Evolutionary conservation across 78 protist species (phyloP).

Genomic region (Pelomyxa schiedti): DNA sequence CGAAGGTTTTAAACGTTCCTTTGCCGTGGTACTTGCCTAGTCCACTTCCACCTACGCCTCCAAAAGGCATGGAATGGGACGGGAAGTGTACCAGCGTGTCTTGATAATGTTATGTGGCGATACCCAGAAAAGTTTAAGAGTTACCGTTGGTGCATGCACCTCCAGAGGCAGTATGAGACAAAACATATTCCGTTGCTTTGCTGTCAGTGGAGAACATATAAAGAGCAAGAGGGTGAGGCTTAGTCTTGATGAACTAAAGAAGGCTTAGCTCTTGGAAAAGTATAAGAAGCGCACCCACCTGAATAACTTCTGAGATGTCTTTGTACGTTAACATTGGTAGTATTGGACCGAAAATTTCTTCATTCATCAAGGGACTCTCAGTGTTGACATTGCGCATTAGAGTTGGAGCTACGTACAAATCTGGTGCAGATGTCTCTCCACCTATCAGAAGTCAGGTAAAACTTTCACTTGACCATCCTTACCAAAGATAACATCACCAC

Average conservation of each 20-base stretch:
- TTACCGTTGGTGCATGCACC: too few relatives aligned
- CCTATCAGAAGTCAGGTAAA: neutral
- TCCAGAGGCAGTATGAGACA: neutral
- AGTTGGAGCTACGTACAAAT: constrained; percentile 71
- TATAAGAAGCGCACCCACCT: too few relatives aligned
- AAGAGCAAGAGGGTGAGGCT: constrained; percentile 63
- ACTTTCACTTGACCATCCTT: too few relatives aligned
- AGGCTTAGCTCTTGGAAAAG: too few relatives aligned
- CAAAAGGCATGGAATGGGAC: constrained; percentile 75
- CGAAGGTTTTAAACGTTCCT: constrained; percentile 43
- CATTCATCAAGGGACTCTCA: constrained; percentile 23
- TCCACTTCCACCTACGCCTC: constrained; percentile 90
- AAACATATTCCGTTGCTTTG: neutral
- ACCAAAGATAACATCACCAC: constrained; percentile 3
- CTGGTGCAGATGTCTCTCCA: neutral
- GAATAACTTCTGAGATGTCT: constrained; percentile 36
- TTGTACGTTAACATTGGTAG: constrained; percentile 54
- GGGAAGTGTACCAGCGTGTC: constrained; percentile 34
- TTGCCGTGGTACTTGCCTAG: constrained; percentile 75
- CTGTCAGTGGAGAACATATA: constrained; percentile 63
- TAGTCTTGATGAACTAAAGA: constrained; percentile 9
- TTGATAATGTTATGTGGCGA: neutral
- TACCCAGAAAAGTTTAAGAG: neutral
- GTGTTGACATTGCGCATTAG: constrained; percentile 24
- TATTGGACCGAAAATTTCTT: constrained; percentile 82